A percentile compares a stretch with the other conserved stretches of the same genome.
phyloP scores from a whole-genome alignment of 2,329 filamentous ascomycete genomes.

The Pseudocercospora musae region DNA sequence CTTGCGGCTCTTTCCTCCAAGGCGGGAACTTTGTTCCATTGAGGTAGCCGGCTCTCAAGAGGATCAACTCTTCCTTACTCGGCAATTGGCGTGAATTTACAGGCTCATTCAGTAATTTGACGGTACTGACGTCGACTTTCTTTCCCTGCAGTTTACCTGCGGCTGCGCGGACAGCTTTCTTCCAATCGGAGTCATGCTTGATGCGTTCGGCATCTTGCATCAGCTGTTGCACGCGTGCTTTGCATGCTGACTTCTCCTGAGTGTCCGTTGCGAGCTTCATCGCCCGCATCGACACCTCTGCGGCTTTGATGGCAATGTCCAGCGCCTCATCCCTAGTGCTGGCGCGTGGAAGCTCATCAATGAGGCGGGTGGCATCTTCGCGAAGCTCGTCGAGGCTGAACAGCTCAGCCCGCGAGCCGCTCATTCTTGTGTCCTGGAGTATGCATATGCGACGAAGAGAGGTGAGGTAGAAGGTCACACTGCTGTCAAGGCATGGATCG shows the following conservation, averaged over 20 bases:
- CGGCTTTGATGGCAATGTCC: slow-evolving; percentile 69
- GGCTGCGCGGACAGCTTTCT: slow-evolving; percentile 7
- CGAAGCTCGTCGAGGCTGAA: slow-evolving; percentile 20
- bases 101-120: slow-evolving; percentile 45
- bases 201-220: slow-evolving; percentile 72
- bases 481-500: neutral
- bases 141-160: neutral
- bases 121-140: slow-evolving; percentile 19
- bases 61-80: slow-evolving; percentile 69
- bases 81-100: slow-evolving; percentile 62
- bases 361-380: slow-evolving; percentile 23
- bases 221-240: slow-evolving; percentile 63
- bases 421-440: neutral
- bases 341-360: slow-evolving; percentile 22
- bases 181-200: slow-evolving; percentile 51
- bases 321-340: slow-evolving; percentile 58
- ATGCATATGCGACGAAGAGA: neutral
- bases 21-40: slow-evolving; percentile 82
- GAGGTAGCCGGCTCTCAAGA: slow-evolving; percentile 73
- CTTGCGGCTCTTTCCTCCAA: slow-evolving; percentile 65
- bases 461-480: neutral
- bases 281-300: slow-evolving; percentile 78
- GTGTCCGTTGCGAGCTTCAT: slow-evolving; percentile 58
- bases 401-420: slow-evolving; percentile 1
- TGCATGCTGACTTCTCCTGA: slow-evolving; percentile 65